Base-by-base conservation (phyloP, 2,329 filamentous ascomycete species). In the Botrytis porri region DNA sequence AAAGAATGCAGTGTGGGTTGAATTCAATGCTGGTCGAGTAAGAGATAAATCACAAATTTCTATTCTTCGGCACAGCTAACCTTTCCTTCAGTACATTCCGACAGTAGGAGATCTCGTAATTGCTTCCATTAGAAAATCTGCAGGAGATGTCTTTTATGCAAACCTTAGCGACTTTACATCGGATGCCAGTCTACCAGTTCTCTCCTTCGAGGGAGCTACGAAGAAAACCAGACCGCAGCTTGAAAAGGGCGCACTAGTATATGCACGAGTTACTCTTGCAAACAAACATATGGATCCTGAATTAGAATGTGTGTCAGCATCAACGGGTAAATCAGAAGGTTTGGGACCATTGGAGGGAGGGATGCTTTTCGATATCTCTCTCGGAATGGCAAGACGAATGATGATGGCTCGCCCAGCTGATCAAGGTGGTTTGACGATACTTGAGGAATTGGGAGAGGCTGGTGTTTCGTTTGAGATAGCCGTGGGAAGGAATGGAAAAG, bases 381-480 rank as follows among this genome's bases (percentile, higher is more conserved):
- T 92, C 1, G 92, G 90, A 3, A 93, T 98, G 86, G 92, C 95
- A n/a, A 87, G 94, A 71, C 86, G 95, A 70, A 82, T 97, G 75
- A 86, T 98, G 83, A 87, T 89, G 83, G 86, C 88, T 67, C 88
- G 88, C 78, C 86, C 87, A 60, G 85, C 85, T 22, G 86, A 88
- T 69, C 86, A 88, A 70, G 92, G 90, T 25, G 88, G 88, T 35
- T 82, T 97, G 12, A 88, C 90, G 5, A 87, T 98, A 39, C 82
- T 98, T 73, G 93, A 97, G 75, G 92, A 94, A 80, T 84, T 98
- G 22, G 95, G 91, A 4, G 82, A 80, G 4, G 90, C 90, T 73
- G 95, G 93, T 71, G 83, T 97, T 22, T 90, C 92, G 32, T 99
- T 98, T 81, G 96, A 99, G 85, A 93, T 97, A 74, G 95, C 95